phyloP scores from a whole-genome alignment of 116 monocot genomes.

The Zostera marina region DNA sequence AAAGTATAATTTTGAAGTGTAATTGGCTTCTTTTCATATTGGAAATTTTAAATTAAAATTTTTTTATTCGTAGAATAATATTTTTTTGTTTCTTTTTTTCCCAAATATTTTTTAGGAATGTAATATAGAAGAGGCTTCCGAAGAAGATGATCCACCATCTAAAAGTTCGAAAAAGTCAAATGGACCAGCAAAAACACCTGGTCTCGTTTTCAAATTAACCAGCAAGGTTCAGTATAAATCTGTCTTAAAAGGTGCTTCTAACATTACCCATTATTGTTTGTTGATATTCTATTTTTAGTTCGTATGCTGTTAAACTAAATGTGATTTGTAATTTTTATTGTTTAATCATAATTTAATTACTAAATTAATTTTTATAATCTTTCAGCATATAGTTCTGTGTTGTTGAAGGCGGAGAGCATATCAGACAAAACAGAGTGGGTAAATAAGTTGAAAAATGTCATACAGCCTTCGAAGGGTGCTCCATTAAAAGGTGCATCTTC shows the following conservation, averaged over 20 bases:
- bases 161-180: constrained; percentile 79
- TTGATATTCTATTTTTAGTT: neutral
- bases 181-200: constrained; percentile 54
- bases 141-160: constrained; percentile 58
- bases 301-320: neutral
- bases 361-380: constrained; percentile 6
- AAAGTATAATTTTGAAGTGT: too few relatives aligned
- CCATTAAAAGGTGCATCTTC: constrained; percentile 26
- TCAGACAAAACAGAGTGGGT: constrained; percentile 72
- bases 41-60: too few relatives aligned
- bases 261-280: neutral
- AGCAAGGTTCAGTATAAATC: constrained; percentile 83
- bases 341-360: neutral
- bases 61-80: too few relatives aligned
- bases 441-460: constrained; percentile 65
- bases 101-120: constrained; percentile 42
- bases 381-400: constrained; percentile 74
- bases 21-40: too few relatives aligned
- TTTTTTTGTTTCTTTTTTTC: neutral
- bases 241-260: constrained; percentile 59
- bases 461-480: constrained; percentile 40
- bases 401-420: constrained; percentile 81
- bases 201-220: constrained; percentile 76
- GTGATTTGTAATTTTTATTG: neutral
- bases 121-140: constrained; percentile 64